These are phyloP conservation scores for Lyophyllum atratum DNA, from an alignment of 768 basidiomycete genomes.

Conservation along the genomic window DNA sequence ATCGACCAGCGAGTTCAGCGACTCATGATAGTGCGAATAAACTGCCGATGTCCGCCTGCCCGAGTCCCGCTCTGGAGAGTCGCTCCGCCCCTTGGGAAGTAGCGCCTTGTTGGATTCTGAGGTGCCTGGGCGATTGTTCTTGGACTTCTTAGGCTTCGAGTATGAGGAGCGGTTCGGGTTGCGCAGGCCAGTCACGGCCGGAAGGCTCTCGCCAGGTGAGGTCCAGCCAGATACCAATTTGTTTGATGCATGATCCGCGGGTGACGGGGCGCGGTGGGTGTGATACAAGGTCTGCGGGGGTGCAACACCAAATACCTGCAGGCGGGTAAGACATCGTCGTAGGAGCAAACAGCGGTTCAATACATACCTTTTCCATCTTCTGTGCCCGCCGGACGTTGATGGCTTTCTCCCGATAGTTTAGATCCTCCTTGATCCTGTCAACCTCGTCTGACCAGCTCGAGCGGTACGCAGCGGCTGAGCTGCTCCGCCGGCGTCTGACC, in stretches of 20 bases:
- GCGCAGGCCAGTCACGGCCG: constrained; percentile 26
- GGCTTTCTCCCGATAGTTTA: constrained; percentile 74
- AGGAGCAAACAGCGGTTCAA: background rate
- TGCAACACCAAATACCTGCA: constrained; percentile 77
- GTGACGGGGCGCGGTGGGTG: constrained; percentile 52
- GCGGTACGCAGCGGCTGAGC: constrained; percentile 48
- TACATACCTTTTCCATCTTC: constrained; percentile 84
- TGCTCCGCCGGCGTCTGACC: constrained; percentile 54
- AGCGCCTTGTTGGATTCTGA: constrained; percentile 62
- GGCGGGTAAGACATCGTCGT: background rate
- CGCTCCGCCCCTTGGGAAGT: constrained; percentile 34
- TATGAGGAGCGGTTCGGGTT: constrained; percentile 58
- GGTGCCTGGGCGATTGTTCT: constrained; percentile 51
- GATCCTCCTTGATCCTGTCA: constrained; percentile 69
- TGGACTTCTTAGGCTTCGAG: constrained; percentile 40
- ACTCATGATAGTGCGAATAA: constrained; percentile 80
- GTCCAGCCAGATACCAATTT: constrained; percentile 19
- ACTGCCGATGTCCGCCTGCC: constrained; percentile 42
- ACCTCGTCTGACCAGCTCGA: constrained; percentile 54
- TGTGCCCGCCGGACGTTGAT: constrained; percentile 77
- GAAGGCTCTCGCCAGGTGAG: constrained; percentile 20
- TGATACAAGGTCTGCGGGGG: constrained; percentile 82
- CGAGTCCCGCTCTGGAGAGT: constrained; percentile 11
- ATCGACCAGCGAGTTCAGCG: constrained; percentile 77
- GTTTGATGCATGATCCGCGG: constrained; percentile 21